Evolutionary conservation across 345 rosid species (phyloP).

Genomic region (Syzygium grande): DNA sequence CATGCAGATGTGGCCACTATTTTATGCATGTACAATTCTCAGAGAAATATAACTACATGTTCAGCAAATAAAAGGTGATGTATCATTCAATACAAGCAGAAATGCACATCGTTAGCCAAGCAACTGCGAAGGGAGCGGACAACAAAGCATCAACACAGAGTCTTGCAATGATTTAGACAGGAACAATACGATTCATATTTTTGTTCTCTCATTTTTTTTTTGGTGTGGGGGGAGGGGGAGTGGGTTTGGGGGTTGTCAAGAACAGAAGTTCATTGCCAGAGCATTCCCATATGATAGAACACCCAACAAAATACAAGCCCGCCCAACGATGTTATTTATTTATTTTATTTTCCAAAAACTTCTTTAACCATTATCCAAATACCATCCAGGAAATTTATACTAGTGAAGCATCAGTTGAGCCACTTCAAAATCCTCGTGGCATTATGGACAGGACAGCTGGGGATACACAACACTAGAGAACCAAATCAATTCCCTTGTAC

Average conservation of each 20-base stretch:
- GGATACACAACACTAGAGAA: neutral
- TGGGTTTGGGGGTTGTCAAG: neutral
- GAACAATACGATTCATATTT: neutral
- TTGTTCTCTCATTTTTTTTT: too few relatives aligned
- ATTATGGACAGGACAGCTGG: neutral
- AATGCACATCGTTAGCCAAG: neutral
- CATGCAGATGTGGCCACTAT: neutral
- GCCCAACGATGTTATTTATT: neutral
- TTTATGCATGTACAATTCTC: neutral
- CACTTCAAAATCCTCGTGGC: neutral
- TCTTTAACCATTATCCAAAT: neutral
- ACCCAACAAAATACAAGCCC: neutral
- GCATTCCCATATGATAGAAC: neutral
- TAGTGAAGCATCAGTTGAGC: neutral
- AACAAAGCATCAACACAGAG: neutral
- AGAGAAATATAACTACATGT: neutral
- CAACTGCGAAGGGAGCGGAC: neutral
- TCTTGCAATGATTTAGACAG: neutral
- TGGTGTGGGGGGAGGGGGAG: neutral
- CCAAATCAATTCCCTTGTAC: neutral
- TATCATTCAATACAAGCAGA: neutral
- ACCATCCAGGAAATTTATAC: neutral
- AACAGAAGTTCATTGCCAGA: neutral
- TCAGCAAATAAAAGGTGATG: neutral
- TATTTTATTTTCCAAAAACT: neutral